Base-by-base conservation (phyloP, 805 yeast species). In the Pichia paraexigua region DNA sequence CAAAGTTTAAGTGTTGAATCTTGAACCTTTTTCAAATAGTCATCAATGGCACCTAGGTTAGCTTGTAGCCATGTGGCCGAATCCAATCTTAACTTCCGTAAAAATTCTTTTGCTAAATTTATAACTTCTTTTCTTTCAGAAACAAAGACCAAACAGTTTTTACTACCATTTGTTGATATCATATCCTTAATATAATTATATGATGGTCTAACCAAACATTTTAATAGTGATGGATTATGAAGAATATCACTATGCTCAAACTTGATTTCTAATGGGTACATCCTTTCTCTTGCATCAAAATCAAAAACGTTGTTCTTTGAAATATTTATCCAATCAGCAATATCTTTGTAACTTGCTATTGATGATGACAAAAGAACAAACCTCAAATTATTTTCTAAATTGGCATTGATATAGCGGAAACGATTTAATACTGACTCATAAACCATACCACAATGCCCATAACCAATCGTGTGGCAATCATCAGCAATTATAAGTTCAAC, bases 301-400 rank as follows among this genome's bases (percentile, higher is more conserved):
- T 89, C 90, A 70, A 74, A 88, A 7, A 83, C 73, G 46, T 80
- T 73, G 21, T 66, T 70, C 59, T 80, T 83, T 1, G 75, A 58
- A 25, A 85, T 83, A 2, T 94, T 95, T 28, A 94, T 66, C 97
- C 98, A 94, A 49, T 84, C 87, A 1, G 87, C 92, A 52, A 91
- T 67, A 56, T 88, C 96, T 48, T 79, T 74, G 3, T 85, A 87
- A 61, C 83, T 86, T 0, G 94, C 80, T 41, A 92, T 64, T 2
- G 95, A 80, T 0, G 80, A 73, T 0, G 87, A 74, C 24, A 92
- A 68, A 0, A 80, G 91, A n/a, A 92, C 77, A 25, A 90, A 65
- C 56, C 98, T 69, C 7, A 79, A 56, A 1, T 71, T 63, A 2
- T 68, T 71, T 35, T 82, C 85, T n/a, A 83, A 62, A 57, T 87